Base-by-base conservation (phyloP, 768 basidiomycete species). In the Lentinula sp. region DNA sequence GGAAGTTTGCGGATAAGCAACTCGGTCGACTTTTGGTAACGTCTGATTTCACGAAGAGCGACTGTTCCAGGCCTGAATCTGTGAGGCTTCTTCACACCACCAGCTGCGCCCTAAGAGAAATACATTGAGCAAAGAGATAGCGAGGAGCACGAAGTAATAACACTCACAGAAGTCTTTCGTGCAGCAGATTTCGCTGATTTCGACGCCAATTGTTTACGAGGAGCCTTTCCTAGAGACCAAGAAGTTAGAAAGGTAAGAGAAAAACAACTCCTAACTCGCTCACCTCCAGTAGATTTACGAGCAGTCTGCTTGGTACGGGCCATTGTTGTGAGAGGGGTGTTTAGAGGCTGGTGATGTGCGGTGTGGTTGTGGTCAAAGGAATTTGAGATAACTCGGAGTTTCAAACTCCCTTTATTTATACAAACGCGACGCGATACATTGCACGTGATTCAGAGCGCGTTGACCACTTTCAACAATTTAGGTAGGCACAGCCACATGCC, bases 21-120 rank as follows among this genome's bases (percentile, higher is more conserved):
- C 77, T 93, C 89, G 57, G 90, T 92, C 63, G 88, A 91, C 78
- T 89, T 91, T 77, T 93, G 91, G 82, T 93, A 92, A 49, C 89
- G 83, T 74, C 89, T 76, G 70, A 93, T 93, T 78, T 93, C 92
- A 77, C 91, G 89, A 66, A 94, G 88, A 65, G 92, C 91, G 66
- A 93, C 93, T 35, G 91, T 93, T 76, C 92, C 84, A 50, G 85
- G 86, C 67, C 85, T 78, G 83, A 90, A 91, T 63, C 90, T 83
- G 80, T 93, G 91, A 64, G 90, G 91, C 83, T 93, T 94, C 88
- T 93, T 93, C 64, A 93, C 91, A 81, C 92, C 91, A 79, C 91
- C 91, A 64, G 91, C 83, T 42, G 85, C 75, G 35, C 78, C 73
- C 80, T 76, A 23, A 3, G 3, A 28, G 23, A 28, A 3, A 28